Conservation (phyloP, 768 basidiomycete species). For the Auricularia sp. region DNA sequence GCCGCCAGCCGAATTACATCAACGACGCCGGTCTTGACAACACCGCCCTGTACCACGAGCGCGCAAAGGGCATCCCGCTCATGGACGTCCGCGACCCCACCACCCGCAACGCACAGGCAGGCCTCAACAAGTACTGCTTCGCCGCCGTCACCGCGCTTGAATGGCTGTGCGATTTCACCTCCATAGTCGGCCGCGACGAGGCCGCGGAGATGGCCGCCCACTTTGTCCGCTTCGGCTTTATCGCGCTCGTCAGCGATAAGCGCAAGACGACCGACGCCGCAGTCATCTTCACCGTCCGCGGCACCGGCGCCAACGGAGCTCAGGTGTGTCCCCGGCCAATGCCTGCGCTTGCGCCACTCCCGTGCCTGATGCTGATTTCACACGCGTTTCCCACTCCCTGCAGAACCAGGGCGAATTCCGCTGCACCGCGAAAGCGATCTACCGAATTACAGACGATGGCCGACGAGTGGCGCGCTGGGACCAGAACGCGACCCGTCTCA, state of each 20-base stretch:
- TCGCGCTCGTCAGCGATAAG: conserved; percentile 82
- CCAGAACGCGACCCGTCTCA: conserved; percentile 10
- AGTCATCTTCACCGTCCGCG: conserved; percentile 86
- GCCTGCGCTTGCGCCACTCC: conserved; percentile 14
- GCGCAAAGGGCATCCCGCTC: conserved; percentile 62
- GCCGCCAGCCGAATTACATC: conserved; percentile 73
- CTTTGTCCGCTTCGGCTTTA: conserved; percentile 90
- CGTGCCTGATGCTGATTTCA: conserved; percentile 9
- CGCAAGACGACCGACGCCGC: conserved; percentile 86
- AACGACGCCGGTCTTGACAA: conserved; percentile 33
- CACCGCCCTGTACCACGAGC: conserved; percentile 68
- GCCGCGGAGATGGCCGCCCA: conserved; percentile 97
- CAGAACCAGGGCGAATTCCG: conserved; percentile 95
- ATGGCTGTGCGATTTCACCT: conserved; percentile 97
- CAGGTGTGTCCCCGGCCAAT: conserved; percentile 52
- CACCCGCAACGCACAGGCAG: conserved; percentile 28
- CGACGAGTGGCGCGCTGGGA: conserved; percentile 82
- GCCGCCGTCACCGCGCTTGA: conserved; percentile 80
- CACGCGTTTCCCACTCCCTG: conserved; percentile 7
- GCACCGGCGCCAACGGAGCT: conserved; percentile 43
- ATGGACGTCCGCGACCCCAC: conserved; percentile 53
- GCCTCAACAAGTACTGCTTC: conserved; percentile 64
- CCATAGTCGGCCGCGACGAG: conserved; percentile 90
- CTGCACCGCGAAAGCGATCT: conserved; percentile 90
- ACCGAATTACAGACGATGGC: conserved; percentile 90